Conservation (phyloP, 1,284 basidiomycete genomes). For the Thelephora terrestris region DNA sequence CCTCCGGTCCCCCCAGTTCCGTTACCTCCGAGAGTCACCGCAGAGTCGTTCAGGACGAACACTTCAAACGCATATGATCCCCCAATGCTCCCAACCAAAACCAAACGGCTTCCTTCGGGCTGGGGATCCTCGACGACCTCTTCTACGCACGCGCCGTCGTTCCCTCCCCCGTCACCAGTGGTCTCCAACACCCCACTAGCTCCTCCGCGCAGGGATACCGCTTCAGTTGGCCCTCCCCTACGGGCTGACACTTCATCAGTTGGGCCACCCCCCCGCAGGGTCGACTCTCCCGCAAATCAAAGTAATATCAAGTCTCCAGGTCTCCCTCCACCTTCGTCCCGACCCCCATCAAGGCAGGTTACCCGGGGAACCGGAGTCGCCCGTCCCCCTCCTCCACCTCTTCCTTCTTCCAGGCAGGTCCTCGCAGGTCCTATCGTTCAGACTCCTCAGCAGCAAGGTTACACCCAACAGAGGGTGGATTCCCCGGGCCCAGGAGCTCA, state of each 20-base stretch:
- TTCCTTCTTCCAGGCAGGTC: constrained; percentile 6
- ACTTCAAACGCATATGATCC: constrained; percentile 71
- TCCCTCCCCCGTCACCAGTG: constrained; percentile 7
- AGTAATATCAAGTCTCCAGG: neutral
- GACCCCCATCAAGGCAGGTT: constrained; percentile 2
- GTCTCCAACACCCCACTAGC: constrained; percentile 11
- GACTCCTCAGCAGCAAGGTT: too few relatives aligned
- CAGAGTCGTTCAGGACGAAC: constrained; percentile 44
- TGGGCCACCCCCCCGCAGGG: too few relatives aligned
- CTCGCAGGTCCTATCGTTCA: constrained; percentile 3
- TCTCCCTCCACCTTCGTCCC: constrained; percentile 1
- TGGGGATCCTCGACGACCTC: neutral
- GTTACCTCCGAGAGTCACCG: constrained; percentile 24
- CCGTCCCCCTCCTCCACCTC: constrained; percentile 1
- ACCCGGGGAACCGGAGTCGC: constrained; percentile 5
- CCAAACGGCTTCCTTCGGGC: constrained; percentile 6
- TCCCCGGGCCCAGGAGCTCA: too few relatives aligned
- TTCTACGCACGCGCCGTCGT: constrained; percentile 2
- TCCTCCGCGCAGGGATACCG: constrained; percentile 6
- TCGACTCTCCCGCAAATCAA: too few relatives aligned
- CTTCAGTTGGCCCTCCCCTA: neutral
- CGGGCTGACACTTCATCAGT: neutral
- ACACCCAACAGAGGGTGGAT: too few relatives aligned
- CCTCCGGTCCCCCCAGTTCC: constrained; percentile 15
- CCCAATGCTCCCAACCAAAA: constrained; percentile 51